phyloP scores from a whole-genome alignment of 176 grass and related monocot species.

The Carex scoparia region DNA sequence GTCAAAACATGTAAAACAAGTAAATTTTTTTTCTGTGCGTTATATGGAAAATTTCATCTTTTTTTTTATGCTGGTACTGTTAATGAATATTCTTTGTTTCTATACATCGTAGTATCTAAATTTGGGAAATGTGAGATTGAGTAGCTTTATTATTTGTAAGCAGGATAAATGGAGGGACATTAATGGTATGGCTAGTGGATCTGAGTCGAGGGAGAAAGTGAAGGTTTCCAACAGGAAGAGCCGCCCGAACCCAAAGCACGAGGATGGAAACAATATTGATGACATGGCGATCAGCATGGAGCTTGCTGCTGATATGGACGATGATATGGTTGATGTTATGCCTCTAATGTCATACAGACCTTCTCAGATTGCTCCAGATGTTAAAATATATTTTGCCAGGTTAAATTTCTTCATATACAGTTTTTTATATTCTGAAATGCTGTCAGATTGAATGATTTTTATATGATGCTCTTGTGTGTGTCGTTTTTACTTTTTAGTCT shows the following conservation, averaged over 20 bases:
- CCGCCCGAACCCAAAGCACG: constrained; percentile 36
- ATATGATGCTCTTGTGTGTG: too few species aligned
- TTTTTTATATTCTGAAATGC: too few species aligned
- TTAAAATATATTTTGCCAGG: constrained; percentile 44
- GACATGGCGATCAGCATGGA: neutral
- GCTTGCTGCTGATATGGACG: constrained; percentile 40
- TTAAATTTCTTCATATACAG: neutral
- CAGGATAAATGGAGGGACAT: constrained; percentile 96
- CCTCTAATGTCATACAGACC: constrained; percentile 25
- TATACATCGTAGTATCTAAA: neutral
- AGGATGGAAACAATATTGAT: constrained; percentile 21
- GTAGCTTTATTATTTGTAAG: neutral
- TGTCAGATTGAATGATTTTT: too few species aligned
- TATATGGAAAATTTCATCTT: neutral
- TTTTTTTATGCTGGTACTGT: neutral
- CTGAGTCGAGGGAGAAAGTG: constrained; percentile 50
- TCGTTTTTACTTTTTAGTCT: neutral
- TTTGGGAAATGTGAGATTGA: neutral
- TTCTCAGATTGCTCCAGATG: constrained; percentile 8
- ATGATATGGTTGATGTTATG: constrained; percentile 30
- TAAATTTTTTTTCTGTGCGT: neutral
- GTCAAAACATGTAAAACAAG: neutral
- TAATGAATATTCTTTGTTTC: neutral
- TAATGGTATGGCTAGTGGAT: constrained; percentile 58
- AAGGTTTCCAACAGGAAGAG: constrained; percentile 30